Evolutionary conservation across 768 basidiomycete genomes (phyloP), one percentile per base, ranked within the genome.

Genomic region (Mycena kentingensis): DNA sequence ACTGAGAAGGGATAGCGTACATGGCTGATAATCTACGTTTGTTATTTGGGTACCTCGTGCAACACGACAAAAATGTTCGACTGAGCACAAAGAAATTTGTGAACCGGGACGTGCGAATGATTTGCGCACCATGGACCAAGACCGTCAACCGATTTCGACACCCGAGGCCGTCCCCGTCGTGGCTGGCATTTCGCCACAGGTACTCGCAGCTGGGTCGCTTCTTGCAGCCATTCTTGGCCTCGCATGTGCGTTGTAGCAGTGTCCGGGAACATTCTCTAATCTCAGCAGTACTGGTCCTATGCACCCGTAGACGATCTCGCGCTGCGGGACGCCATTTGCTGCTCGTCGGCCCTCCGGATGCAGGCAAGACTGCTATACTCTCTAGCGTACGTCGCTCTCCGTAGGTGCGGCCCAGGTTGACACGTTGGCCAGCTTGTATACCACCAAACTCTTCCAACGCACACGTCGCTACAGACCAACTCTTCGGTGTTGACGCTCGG

Each of bases 281-380:
- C 47, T 41, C 36, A 51, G 47, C 26, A 83, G 80, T 77, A 61
- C 67, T 80, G 27, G 49, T 79, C 12, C 61, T 81, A 29, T 67
- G 80, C 19, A 72, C 65, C 38, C 71, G 70, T 56, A 70, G 73
- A 47, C 81, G 70, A 60, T 73, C 79, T 6, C 71, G 66, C 36
- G 67, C 78, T 1, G 73, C 69, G 64, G 83, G 85, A 22, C 81
- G 79, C 65, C 71, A 78, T n/a, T 63, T 93, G n/a, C 68, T 93
- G 4, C 73, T 93, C n/a, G 77, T 88, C 3, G 91, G 91, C 2
- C 74, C 84, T 32, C 77, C 84, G 5, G 88, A 91, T 67, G 81
- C 82, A 1, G 91, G 91, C 41, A 93, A 93, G 72, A 93, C 91
- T 1, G 77, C 89, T 18, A 83, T 93, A 32, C 64, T 91, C 44